A percentile compares a stretch with the other conserved stretches of the same genome.
phyloP scores from a whole-genome alignment of 108 stramenopile species.

The Cyclotella baltica region DNA sequence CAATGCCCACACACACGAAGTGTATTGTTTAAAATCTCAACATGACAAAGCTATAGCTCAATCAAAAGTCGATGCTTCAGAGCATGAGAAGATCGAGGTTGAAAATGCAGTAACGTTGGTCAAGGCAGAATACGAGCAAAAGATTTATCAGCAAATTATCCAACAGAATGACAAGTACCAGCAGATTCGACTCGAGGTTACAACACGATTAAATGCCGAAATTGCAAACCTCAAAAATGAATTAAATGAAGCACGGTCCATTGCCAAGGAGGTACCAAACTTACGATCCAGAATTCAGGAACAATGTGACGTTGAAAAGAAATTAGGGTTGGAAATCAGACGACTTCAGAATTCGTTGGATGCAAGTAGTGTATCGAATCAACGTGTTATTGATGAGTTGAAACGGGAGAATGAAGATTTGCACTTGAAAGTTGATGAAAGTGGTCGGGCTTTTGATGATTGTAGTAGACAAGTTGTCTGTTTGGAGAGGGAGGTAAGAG shows the following conservation, averaged over 20 bases:
- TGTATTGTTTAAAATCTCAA: conserved; percentile 36
- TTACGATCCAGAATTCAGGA: conserved; percentile 15
- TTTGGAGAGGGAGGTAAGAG: conserved; percentile 27
- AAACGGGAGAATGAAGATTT: conserved; percentile 24
- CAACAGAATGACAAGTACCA: conserved; percentile 10
- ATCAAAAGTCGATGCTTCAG: conserved; percentile 19
- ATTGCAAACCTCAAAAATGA: conserved; percentile 22
- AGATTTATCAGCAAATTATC: conserved; percentile 18
- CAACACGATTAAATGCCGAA: conserved; percentile 6
- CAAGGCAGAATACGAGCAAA: conserved; percentile 33
- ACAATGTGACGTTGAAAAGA: conserved; percentile 10
- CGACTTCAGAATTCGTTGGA: conserved; percentile 24
- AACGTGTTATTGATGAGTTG: conserved; percentile 27
- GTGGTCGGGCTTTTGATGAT: conserved; percentile 5
- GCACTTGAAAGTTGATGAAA: neutral
- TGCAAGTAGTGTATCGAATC: conserved; percentile 4
- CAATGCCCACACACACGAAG: conserved; percentile 26
- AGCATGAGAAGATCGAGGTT: conserved; percentile 36
- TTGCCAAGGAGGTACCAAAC: conserved; percentile 25
- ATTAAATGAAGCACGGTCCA: conserved; percentile 1
- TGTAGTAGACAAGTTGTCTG: neutral
- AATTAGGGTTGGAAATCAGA: conserved; percentile 25
- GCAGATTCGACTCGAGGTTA: conserved; percentile 13
- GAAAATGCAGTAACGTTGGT: conserved; percentile 32
- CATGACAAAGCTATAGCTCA: conserved; percentile 30